Percentiles rank a stretch among this genome's conserved stretches.
These are phyloP conservation scores for Dendrothele bispora DNA, from an alignment of 768 basidiomycete genomes.

Conservation along the genomic window DNA sequence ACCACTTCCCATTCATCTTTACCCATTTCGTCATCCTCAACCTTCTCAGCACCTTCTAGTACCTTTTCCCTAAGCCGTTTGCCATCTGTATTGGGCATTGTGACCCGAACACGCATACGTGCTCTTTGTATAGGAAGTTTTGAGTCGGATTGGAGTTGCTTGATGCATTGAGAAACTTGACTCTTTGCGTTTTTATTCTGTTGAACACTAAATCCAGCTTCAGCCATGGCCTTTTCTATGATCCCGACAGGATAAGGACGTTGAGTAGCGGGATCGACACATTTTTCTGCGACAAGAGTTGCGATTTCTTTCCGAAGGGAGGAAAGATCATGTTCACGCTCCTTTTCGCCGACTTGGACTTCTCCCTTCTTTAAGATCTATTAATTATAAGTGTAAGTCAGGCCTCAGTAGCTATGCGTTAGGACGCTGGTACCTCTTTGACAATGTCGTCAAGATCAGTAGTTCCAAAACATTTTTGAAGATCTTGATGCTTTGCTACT, in stretches of 20 bases:
- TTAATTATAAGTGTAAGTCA: no score
- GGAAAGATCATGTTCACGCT: conserved; percentile 86
- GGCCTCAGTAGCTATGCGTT: no score
- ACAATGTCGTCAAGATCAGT: conserved; percentile 70
- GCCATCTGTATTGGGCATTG: conserved; percentile 66
- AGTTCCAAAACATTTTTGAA: conserved; percentile 90
- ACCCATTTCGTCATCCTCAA: conserved; percentile 80
- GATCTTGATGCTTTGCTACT: conserved; percentile 84
- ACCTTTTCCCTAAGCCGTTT: conserved; percentile 72
- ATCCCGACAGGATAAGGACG: conserved; percentile 91
- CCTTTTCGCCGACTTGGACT: conserved; percentile 95
- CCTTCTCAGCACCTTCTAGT: conserved; percentile 69
- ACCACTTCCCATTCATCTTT: conserved; percentile 86
- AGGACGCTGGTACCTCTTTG: conserved; percentile 82
- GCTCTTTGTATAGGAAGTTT: conserved; percentile 93
- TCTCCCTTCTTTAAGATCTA: conserved; percentile 96
- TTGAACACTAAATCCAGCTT: conserved; percentile 91
- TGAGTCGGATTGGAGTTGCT: conserved; percentile 74
- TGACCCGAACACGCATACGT: conserved; percentile 86
- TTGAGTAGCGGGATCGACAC: conserved; percentile 89
- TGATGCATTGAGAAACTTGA: conserved; percentile 92
- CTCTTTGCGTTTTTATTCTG: conserved; percentile 90
- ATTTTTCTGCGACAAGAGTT: conserved; percentile 92
- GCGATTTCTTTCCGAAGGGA: conserved; percentile 88
- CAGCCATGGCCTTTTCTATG: conserved; percentile 97